These are phyloP conservation scores for Annulohypoxylon maeteangense DNA, from an alignment of 495 filamentous ascomycete species.

Conservation along the genomic window DNA sequence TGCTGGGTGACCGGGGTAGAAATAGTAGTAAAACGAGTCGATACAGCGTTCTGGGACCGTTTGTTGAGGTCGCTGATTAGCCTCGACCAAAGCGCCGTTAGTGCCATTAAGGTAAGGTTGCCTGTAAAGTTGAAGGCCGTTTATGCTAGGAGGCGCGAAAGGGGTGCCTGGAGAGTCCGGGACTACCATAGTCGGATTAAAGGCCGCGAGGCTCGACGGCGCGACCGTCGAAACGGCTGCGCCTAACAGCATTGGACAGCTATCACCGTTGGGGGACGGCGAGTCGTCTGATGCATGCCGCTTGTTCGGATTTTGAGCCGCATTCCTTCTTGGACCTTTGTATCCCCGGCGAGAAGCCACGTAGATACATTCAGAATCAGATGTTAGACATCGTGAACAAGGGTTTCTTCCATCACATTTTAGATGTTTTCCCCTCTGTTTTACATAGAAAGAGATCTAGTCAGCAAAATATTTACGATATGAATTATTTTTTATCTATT, in stretches of 20 bases:
- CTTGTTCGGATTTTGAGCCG: conserved; percentile 61
- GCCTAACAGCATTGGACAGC: conserved; percentile 60
- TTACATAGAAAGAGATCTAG: conserved; percentile 20
- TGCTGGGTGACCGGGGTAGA: conserved; percentile 77
- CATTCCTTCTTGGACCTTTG: conserved; percentile 58
- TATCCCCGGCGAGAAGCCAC: conserved; percentile 63
- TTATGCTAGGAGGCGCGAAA: conserved; percentile 49
- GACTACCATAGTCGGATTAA: conserved; percentile 52
- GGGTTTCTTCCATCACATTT: conserved; percentile 61
- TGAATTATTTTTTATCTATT: background rate
- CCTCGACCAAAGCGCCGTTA: conserved; percentile 45
- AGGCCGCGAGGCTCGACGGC: conserved; percentile 46
- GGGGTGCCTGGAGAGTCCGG: conserved; percentile 53
- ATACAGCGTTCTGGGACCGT: conserved; percentile 61
- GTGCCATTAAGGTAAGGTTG: conserved; percentile 50
- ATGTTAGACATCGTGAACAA: conserved; percentile 57
- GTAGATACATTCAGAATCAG: conserved; percentile 58
- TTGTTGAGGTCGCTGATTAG: conserved; percentile 46
- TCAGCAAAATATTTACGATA: conserved; percentile 20
- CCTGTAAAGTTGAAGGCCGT: conserved; percentile 51
- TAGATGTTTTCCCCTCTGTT: conserved; percentile 60
- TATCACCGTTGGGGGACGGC: conserved; percentile 51
- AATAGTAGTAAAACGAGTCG: conserved; percentile 69
- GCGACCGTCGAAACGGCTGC: conserved; percentile 40
- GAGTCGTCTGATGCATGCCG: conserved; percentile 62